A percentile compares a stretch with the other conserved stretches of the same genome.
Evolutionary conservation across 2,329 filamentous ascomycete species (phyloP).

Genomic region (Stromatinia cepivora): DNA sequence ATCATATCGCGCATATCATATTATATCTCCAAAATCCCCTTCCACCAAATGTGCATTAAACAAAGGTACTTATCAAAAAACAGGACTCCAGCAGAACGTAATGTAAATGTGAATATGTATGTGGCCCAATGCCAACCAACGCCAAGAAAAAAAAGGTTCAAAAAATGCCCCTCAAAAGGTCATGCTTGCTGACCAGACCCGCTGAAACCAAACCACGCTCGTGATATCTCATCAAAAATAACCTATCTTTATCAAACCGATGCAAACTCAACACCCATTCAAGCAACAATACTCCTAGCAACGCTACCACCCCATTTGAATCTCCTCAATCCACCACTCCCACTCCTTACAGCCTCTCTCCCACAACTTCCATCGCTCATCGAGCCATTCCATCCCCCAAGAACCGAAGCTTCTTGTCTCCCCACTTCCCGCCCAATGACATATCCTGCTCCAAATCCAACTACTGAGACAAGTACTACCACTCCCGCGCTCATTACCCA

Average conservation of each 20-base stretch:
- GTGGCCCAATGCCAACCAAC: not conserved
- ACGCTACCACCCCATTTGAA: conserved; percentile 39
- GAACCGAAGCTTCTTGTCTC: conserved; percentile 51
- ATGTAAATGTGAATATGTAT: not conserved
- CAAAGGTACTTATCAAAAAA: not conserved
- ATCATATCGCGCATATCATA: not conserved
- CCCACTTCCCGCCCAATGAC: conserved; percentile 68
- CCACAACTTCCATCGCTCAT: conserved; percentile 34
- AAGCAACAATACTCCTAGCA: conserved; percentile 36
- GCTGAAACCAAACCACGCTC: not conserved
- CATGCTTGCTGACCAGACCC: not conserved
- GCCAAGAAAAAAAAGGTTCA: not conserved
- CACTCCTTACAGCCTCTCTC: conserved; percentile 32
- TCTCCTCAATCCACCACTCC: conserved; percentile 33
- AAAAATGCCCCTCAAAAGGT: not conserved
- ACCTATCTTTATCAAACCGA: not conserved
- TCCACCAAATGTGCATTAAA: not conserved
- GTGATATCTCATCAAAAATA: not conserved
- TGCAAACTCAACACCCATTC: not conserved
- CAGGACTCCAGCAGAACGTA: not conserved
- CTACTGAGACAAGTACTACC: conserved; percentile 65
- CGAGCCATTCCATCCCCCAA: conserved; percentile 34
- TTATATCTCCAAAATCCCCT: not conserved
- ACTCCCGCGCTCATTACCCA: conserved; percentile 67
- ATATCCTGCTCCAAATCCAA: conserved; percentile 68